Conservation (phyloP, 2,329 filamentous ascomycete genomes). For the Alternaria incomplexa region DNA sequence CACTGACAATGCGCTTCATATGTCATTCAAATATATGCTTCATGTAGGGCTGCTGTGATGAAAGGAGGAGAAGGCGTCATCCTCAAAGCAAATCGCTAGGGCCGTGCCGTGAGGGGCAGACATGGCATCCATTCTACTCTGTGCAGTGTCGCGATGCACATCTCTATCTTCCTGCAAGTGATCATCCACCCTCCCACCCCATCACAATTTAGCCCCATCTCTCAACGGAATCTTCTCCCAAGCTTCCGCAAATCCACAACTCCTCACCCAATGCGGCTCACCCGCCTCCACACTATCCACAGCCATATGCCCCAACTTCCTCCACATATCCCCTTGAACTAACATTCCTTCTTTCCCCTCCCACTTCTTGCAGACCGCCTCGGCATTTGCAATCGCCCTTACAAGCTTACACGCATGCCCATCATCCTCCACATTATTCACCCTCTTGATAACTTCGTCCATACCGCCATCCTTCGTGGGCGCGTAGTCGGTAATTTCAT, state of each 20-base stretch:
- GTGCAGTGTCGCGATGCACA: background rate
- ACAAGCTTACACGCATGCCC: conserved; percentile 81
- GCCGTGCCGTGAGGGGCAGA: background rate
- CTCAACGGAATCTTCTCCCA: conserved; percentile 60
- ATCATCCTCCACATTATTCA: conserved; percentile 67
- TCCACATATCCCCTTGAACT: conserved; percentile 66
- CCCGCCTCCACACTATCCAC: conserved; percentile 66
- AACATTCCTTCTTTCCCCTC: conserved; percentile 53
- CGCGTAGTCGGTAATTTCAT: conserved; percentile 66
- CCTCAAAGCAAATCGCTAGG: background rate
- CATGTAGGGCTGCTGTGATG: background rate
- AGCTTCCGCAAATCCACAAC: conserved; percentile 67
- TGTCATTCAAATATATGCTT: background rate
- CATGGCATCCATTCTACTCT: background rate
- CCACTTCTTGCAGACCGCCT: conserved; percentile 58
- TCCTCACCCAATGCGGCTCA: conserved; percentile 65
- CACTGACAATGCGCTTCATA: background rate
- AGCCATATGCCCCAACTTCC: conserved; percentile 65
- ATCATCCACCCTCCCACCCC: background rate
- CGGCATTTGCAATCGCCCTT: conserved; percentile 70
- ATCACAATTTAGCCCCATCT: conserved; percentile 31
- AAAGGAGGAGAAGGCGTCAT: background rate
- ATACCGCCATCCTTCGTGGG: conserved; percentile 52
- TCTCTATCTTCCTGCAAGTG: background rate
- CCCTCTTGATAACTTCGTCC: conserved; percentile 55